These are phyloP conservation scores for Aspergillus indologenus DNA, from an alignment of 495 filamentous ascomycete species.

Conservation along the genomic window DNA sequence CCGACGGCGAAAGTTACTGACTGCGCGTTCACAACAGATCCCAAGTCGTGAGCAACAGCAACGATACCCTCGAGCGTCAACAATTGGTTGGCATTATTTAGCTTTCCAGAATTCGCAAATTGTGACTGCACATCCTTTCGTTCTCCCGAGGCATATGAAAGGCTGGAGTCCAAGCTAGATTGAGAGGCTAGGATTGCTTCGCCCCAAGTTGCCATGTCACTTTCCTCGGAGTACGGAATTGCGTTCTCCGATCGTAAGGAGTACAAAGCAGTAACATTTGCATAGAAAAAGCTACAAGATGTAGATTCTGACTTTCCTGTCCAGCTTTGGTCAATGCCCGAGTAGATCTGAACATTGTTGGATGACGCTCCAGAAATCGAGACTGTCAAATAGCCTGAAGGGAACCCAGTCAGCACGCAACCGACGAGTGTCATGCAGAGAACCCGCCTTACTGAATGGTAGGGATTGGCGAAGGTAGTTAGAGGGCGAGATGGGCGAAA, in stretches of 20 bases:
- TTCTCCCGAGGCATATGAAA: conserved; percentile 29
- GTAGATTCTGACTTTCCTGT: conserved; percentile 35
- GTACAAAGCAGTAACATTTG: conserved; percentile 26
- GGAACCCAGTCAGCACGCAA: neutral
- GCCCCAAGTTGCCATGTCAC: conserved; percentile 48
- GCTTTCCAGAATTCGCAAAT: conserved; percentile 25
- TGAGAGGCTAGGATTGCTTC: conserved; percentile 32
- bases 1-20: conserved; percentile 48
- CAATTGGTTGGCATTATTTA: conserved; percentile 17
- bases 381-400: conserved; percentile 63
- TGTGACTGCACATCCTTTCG: conserved; percentile 19
- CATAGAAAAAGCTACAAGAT: conserved; percentile 25
- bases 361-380: conserved; percentile 39
- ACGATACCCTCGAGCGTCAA: conserved; percentile 32
- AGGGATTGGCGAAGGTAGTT: conserved; percentile 80
- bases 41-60: conserved; percentile 45
- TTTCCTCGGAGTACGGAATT: conserved; percentile 36
- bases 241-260: conserved; percentile 36
- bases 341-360: conserved; percentile 43
- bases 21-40: conserved; percentile 25
- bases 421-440: neutral
- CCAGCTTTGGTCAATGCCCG: conserved; percentile 52
- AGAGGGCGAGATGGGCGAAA: conserved; percentile 83
- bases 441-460: conserved; percentile 55
- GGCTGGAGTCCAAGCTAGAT: conserved; percentile 24